Conservation (phyloP, 2,329 filamentous ascomycete species). For the Clonostachys solani region DNA sequence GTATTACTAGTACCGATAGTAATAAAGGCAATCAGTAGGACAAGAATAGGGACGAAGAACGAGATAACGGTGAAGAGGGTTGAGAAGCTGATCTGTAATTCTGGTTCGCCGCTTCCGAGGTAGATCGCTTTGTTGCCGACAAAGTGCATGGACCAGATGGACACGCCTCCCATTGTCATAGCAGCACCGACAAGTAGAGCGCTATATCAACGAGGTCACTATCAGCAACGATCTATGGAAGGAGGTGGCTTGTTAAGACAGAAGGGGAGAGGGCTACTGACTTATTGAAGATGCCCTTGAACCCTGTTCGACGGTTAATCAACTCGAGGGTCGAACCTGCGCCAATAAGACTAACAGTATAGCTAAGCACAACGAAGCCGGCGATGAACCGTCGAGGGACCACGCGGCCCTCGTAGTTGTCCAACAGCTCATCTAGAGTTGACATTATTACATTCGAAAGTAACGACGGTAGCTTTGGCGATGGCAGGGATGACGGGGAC, state of each 20-base stretch:
- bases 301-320: constrained; percentile 70
- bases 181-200: constrained; percentile 60
- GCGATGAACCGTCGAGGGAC: constrained; percentile 46
- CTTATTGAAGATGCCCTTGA: constrained; percentile 66
- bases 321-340: constrained; percentile 77
- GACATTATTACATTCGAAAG: background rate
- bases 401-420: constrained; percentile 35
- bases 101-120: constrained; percentile 55
- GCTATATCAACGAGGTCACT: constrained; percentile 25
- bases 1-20: constrained; percentile 57
- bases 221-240: background rate
- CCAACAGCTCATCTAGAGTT: constrained; percentile 21
- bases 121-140: constrained; percentile 78
- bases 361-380: constrained; percentile 68
- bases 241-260: background rate
- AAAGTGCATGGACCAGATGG: constrained; percentile 78
- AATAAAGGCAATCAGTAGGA: constrained; percentile 69
- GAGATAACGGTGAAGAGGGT: constrained; percentile 69
- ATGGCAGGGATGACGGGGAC: too few species aligned
- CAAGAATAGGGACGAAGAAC: constrained; percentile 74
- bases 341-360: constrained; percentile 73
- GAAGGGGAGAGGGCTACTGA: constrained; percentile 26
- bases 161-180: constrained; percentile 68
- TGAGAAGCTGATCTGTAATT: constrained; percentile 72
- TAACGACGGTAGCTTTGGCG: too few species aligned